A percentile compares a stretch with the other conserved stretches of the same genome.
phyloP scores from a whole-genome alignment of 2,329 filamentous ascomycete genomes.

The Xylaria sp. region DNA sequence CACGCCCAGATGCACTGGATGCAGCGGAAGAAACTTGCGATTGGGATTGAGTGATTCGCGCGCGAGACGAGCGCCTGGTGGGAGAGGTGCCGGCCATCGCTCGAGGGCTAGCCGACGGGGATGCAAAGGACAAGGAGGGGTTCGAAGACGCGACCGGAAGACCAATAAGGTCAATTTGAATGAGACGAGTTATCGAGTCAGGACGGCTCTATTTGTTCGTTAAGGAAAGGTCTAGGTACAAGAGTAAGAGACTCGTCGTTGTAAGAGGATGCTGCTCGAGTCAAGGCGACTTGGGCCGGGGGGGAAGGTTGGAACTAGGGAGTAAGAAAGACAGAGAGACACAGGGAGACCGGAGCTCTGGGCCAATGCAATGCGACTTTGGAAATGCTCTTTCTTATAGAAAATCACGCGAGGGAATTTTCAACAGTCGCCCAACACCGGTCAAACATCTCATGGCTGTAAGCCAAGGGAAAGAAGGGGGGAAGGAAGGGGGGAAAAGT shows the following conservation, averaged over 20 bases:
- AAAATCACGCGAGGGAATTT: constrained; percentile 47
- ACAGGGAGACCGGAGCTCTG: constrained; percentile 42
- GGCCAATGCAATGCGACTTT: constrained; percentile 45
- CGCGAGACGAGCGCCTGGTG: constrained; percentile 90
- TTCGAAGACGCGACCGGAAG: constrained; percentile 28
- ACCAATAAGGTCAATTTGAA: constrained; percentile 22
- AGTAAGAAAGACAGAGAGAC: not conserved
- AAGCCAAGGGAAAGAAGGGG: constrained; percentile 8
- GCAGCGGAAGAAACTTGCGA: constrained; percentile 82
- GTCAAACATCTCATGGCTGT: constrained; percentile 44
- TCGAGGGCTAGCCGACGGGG: constrained; percentile 39
- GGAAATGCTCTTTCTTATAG: constrained; percentile 44
- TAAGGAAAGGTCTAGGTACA: constrained; percentile 28
- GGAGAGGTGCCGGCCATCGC: constrained; percentile 64
- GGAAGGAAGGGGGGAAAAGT: constrained; percentile 37
- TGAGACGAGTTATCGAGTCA: constrained; percentile 26
- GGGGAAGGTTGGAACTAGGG: constrained; percentile 15
- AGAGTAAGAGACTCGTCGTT: constrained; percentile 19
- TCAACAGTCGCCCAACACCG: constrained; percentile 39
- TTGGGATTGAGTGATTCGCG: constrained; percentile 80
- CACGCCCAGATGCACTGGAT: constrained; percentile 79
- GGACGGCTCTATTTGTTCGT: constrained; percentile 5
- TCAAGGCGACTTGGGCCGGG: constrained; percentile 30
- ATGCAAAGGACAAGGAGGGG: constrained; percentile 33
- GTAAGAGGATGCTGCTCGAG: constrained; percentile 31